Conservation (phyloP, 306 rosid species). For the Crataegus laevigata region DNA sequence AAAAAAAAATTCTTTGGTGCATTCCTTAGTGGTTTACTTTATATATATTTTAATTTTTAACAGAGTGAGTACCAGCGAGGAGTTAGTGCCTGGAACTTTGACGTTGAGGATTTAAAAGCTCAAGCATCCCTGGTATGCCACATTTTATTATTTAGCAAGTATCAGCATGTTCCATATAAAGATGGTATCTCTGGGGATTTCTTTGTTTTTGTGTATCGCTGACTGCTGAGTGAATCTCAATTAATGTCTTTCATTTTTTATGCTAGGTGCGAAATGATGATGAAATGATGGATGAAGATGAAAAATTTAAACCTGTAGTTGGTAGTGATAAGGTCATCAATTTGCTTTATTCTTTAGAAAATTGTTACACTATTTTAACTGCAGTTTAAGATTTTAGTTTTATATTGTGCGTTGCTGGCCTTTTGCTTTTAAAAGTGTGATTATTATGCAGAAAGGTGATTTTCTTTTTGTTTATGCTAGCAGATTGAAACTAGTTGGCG, state of each 20-base stretch:
- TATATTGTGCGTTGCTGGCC: neutral
- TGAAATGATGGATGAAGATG: conserved; percentile 70
- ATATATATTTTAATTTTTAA: no score
- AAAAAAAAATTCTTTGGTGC: neutral
- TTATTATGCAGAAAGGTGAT: neutral
- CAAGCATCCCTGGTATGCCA: conserved; percentile 86
- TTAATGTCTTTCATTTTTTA: conserved; percentile 5
- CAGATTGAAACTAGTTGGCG: conserved; percentile 51
- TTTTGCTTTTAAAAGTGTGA: conserved; percentile 1
- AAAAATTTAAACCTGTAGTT: conserved; percentile 27
- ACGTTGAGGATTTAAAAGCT: conserved; percentile 85
- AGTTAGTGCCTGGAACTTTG: conserved; percentile 99
- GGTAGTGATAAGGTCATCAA: conserved; percentile 27
- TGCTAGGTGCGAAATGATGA: conserved; percentile 63
- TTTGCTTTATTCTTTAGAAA: neutral
- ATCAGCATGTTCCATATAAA: neutral
- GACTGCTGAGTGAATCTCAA: conserved; percentile 7
- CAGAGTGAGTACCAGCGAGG: conserved; percentile 99
- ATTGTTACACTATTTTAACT: neutral
- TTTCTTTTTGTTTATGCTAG: neutral
- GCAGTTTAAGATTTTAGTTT: neutral
- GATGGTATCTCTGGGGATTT: neutral
- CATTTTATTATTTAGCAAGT: neutral
- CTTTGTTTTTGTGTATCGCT: neutral
- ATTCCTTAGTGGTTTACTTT: neutral